Evolutionary conservation across 805 yeast species (phyloP).

Genomic region (Ogataea populi-albae): DNA sequence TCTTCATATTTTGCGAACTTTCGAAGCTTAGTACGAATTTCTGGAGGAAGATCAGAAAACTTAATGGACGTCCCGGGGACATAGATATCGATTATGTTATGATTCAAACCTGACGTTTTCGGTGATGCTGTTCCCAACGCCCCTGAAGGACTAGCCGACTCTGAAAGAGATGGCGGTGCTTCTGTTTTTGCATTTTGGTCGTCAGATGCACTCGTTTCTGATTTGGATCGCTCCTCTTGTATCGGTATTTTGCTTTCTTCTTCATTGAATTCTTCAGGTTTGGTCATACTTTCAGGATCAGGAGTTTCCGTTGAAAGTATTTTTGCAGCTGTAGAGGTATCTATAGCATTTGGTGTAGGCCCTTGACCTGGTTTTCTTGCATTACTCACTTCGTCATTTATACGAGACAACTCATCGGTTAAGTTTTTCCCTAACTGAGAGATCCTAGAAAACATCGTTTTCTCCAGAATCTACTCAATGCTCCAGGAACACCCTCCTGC

Average conservation of each 20-base stretch:
- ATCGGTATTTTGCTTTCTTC: no score
- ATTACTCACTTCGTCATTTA: conserved; percentile 31
- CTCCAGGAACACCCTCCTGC: no score
- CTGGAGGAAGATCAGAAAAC: conserved; percentile 47
- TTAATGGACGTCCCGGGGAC: conserved; percentile 33
- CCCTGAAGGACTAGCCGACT: conserved; percentile 16
- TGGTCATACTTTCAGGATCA: conserved; percentile 41
- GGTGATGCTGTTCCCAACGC: conserved; percentile 5
- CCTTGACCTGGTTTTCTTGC: conserved; percentile 19
- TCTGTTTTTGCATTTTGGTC: not conserved
- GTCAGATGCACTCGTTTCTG: not conserved
- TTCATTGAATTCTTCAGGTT: conserved; percentile 40
- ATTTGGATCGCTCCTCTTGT: no score
- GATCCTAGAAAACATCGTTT: conserved; percentile 50
- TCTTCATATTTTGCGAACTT: conserved; percentile 86
- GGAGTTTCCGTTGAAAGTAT: conserved; percentile 46
- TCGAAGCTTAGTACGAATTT: conserved; percentile 57
- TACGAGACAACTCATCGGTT: conserved; percentile 51
- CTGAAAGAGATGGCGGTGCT: not conserved
- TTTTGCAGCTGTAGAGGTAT: conserved; percentile 28
- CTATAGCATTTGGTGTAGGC: conserved; percentile 15
- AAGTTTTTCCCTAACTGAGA: conserved; percentile 63
- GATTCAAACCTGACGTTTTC: not conserved
- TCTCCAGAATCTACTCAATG: no score
- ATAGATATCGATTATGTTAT: conserved; percentile 2